Conservation (phyloP, 139 green algal species). For the Chlorella ohadii region DNA sequence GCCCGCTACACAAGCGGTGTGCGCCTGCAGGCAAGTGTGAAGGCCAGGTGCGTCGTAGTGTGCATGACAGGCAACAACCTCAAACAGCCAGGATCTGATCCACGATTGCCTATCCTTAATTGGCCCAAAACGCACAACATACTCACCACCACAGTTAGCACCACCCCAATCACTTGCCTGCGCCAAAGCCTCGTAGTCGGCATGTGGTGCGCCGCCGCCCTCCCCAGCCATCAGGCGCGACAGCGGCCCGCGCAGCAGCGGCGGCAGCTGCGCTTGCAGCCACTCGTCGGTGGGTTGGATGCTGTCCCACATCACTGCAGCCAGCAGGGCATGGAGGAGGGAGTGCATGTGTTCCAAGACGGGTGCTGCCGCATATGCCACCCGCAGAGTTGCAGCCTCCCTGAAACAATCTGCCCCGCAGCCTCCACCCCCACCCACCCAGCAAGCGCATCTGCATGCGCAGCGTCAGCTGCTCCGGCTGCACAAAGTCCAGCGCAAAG, state of each 20-base stretch:
- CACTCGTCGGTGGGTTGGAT: constrained; percentile 72
- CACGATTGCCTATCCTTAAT: too few species aligned
- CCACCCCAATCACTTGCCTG: background rate
- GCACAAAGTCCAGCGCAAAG: constrained; percentile 79
- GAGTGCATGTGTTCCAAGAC: background rate
- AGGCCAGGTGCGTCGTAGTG: background rate
- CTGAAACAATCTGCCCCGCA: too few species aligned
- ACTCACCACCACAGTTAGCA: too few species aligned
- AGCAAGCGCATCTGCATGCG: constrained; percentile 81
- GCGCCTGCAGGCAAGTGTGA: constrained; percentile 40
- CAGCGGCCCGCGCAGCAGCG: constrained; percentile 37
- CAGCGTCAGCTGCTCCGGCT: constrained; percentile 91
- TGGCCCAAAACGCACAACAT: too few species aligned
- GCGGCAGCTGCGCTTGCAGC: constrained; percentile 77
- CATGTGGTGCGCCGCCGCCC: background rate
- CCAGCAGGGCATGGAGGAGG: background rate
- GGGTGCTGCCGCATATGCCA: too few species aligned
- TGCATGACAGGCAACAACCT: too few species aligned
- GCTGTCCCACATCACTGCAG: constrained; percentile 85
- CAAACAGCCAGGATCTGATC: too few species aligned
- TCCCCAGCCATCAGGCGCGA: constrained; percentile 8
- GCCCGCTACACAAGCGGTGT: constrained; percentile 71
- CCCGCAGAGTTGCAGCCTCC: too few species aligned
- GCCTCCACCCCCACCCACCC: background rate
- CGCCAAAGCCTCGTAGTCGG: constrained; percentile 13